These are phyloP conservation scores for Penicillium glabrum DNA, from an alignment of 2,329 filamentous ascomycete species.

Conservation along the genomic window DNA sequence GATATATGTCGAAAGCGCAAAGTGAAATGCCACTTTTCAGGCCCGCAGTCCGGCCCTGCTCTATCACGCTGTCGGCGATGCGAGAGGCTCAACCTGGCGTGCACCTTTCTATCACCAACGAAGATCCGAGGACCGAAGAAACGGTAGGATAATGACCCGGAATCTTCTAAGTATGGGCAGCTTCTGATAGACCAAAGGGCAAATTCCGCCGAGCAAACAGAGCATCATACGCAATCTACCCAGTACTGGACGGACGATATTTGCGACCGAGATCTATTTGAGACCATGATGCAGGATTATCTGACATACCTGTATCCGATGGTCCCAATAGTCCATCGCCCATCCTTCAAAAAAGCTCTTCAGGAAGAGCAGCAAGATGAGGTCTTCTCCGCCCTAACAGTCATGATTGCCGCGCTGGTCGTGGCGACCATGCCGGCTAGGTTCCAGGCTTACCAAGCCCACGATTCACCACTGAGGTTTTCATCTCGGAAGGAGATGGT, in stretches of 20 bases:
- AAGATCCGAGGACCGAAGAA: slow-evolving; percentile 15
- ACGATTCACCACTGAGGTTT: slow-evolving; percentile 3
- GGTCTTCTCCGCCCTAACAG: slow-evolving; percentile 6
- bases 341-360: slow-evolving; percentile 11
- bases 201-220: background rate
- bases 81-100: slow-evolving; percentile 9
- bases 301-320: slow-evolving; percentile 13
- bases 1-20: slow-evolving; percentile 16
- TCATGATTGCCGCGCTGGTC: slow-evolving; percentile 12
- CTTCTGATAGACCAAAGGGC: background rate
- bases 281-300: slow-evolving; percentile 16
- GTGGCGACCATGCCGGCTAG: slow-evolving; percentile 13
- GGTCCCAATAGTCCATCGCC: slow-evolving; percentile 14
- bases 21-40: slow-evolving; percentile 1
- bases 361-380: slow-evolving; percentile 4
- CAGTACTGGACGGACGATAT: slow-evolving; percentile 11
- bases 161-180: background rate
- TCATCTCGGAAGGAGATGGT: slow-evolving; percentile 12
- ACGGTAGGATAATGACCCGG: slow-evolving; percentile 1
- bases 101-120: slow-evolving; percentile 15
- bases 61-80: slow-evolving; percentile 9
- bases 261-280: slow-evolving; percentile 11
- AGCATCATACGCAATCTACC: background rate
- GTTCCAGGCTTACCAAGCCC: slow-evolving; percentile 7
- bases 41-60: background rate